A percentile compares a stretch with the other conserved stretches of the same genome.
Conservation (phyloP, 306 rosid genomes). For the Fagus sylvatica region DNA sequence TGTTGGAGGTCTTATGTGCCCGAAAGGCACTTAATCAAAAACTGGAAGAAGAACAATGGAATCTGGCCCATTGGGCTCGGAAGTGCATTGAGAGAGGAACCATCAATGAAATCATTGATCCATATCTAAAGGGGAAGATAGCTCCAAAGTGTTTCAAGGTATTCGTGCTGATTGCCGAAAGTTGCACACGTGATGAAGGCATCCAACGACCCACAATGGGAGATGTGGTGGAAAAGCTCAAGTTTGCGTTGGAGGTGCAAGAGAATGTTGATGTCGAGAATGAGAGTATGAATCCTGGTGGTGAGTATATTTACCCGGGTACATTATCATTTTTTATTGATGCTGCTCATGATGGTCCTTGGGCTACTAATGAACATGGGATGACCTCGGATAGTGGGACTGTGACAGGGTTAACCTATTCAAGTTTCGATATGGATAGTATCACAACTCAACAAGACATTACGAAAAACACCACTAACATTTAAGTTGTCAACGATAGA, state of each 20-base stretch:
- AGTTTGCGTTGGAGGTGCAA: constrained; percentile 25
- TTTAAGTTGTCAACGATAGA: too few relatives aligned
- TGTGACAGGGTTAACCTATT: too few relatives aligned
- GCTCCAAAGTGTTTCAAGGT: constrained; percentile 3
- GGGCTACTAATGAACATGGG: too few relatives aligned
- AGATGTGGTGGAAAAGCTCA: constrained; percentile 19
- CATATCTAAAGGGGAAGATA: constrained; percentile 15
- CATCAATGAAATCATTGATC: constrained; percentile 13
- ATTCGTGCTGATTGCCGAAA: not conserved
- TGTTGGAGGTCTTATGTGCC: constrained; percentile 39
- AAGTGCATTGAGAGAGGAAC: not conserved
- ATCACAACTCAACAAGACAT: too few relatives aligned
- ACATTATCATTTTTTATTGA: too few relatives aligned
- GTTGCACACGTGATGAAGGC: constrained; percentile 27
- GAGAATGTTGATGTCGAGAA: not conserved
- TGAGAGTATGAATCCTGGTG: not conserved
- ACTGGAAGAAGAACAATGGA: constrained; percentile 18
- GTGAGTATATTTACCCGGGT: not conserved
- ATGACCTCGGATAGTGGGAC: too few relatives aligned
- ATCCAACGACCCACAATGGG: constrained; percentile 29
- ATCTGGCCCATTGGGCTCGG: constrained; percentile 43
- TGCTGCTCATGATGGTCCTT: too few relatives aligned
- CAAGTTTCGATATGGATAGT: too few relatives aligned
- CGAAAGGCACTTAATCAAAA: constrained; percentile 38
- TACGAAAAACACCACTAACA: too few relatives aligned